Percentiles rank a stretch among this genome's conserved stretches.
These are phyloP conservation scores for Curvularia sp. DNA, from an alignment of 2,329 filamentous ascomycete species.

Conservation along the genomic window DNA sequence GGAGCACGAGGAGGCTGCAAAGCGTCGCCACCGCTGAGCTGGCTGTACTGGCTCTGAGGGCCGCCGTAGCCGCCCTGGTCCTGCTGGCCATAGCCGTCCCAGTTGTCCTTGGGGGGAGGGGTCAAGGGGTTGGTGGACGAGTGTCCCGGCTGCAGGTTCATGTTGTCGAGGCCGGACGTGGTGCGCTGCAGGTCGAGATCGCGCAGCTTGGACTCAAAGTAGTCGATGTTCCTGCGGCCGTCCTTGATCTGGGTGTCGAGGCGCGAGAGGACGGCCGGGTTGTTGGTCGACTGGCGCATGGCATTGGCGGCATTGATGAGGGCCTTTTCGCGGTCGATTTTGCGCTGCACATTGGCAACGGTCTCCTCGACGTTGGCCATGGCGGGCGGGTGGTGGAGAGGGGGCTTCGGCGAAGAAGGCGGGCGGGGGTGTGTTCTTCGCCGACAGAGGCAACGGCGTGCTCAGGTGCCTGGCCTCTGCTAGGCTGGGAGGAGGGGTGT, in stretches of 20 bases:
- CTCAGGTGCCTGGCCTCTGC: slow-evolving; percentile 36
- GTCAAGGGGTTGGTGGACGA: slow-evolving; percentile 49
- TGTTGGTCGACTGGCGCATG: slow-evolving; percentile 96
- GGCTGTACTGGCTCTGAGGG: slow-evolving; percentile 57
- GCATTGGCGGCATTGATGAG: slow-evolving; percentile 92
- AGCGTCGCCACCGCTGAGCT: slow-evolving; percentile 70
- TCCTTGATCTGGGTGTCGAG: slow-evolving; percentile 95
- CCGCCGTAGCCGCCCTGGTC: slow-evolving; percentile 71
- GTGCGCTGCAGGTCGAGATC: slow-evolving; percentile 85
- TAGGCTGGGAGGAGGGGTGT: slow-evolving; percentile 24
- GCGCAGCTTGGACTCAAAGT: slow-evolving; percentile 89
- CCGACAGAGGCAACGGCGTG: slow-evolving; percentile 33
- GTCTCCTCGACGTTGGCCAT: slow-evolving; percentile 68
- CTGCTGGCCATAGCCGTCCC: slow-evolving; percentile 57
- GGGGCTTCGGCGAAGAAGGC: slow-evolving; percentile 3
- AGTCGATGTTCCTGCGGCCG: slow-evolving; percentile 89
- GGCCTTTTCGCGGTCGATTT: slow-evolving; percentile 97
- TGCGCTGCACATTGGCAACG: slow-evolving; percentile 84
- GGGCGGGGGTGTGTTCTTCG: slow-evolving; percentile 25
- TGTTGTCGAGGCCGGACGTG: slow-evolving; percentile 69
- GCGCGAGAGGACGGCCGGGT: slow-evolving; percentile 86
- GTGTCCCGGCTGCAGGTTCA: slow-evolving; percentile 65
- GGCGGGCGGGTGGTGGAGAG: slow-evolving; percentile 29
- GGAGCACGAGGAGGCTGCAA: slow-evolving; percentile 83
- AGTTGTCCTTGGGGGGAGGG: slow-evolving; percentile 77